A percentile compares a stretch with the other conserved stretches of the same genome.
phyloP scores from a whole-genome alignment of 2,329 filamentous ascomycete species.

The Botrytis paeoniae region DNA sequence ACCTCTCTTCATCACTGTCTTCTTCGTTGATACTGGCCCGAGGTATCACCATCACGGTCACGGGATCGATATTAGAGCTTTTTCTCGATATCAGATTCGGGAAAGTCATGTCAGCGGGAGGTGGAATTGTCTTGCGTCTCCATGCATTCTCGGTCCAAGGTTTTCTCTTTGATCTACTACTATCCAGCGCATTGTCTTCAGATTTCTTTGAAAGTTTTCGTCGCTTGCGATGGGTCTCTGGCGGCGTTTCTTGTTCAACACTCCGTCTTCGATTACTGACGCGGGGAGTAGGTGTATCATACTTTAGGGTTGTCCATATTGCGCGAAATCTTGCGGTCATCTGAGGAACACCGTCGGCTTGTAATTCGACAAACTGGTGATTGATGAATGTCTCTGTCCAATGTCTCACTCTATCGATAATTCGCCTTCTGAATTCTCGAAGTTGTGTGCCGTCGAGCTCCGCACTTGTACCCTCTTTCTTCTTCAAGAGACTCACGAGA shows the following conservation, averaged over 20 bases:
- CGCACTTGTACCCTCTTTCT: not conserved
- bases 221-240: slow-evolving; percentile 11
- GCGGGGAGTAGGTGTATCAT: slow-evolving; percentile 5
- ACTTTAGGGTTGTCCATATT: slow-evolving; percentile 13
- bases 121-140: slow-evolving; percentile 10
- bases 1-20: not conserved
- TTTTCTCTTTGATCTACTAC: not conserved
- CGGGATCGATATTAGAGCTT: slow-evolving; percentile 6
- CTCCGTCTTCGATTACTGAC: not conserved
- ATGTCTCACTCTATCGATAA: slow-evolving; percentile 16
- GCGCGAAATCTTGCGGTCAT: slow-evolving; percentile 17
- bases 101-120: slow-evolving; percentile 6
- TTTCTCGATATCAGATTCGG: slow-evolving; percentile 14
- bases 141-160: slow-evolving; percentile 6
- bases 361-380: slow-evolving; percentile 14
- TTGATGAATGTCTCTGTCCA: slow-evolving; percentile 17
- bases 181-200: slow-evolving; percentile 2
- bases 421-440: slow-evolving; percentile 11
- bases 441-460: slow-evolving; percentile 1
- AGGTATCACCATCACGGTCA: not conserved
- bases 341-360: slow-evolving; percentile 8
- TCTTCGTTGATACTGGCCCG: not conserved
- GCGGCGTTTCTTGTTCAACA: not conserved
- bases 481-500: slow-evolving; percentile 8
- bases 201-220: slow-evolving; percentile 1